phyloP scores from a whole-genome alignment of 2,329 filamentous ascomycete genomes.

The Cercospora sp. region DNA sequence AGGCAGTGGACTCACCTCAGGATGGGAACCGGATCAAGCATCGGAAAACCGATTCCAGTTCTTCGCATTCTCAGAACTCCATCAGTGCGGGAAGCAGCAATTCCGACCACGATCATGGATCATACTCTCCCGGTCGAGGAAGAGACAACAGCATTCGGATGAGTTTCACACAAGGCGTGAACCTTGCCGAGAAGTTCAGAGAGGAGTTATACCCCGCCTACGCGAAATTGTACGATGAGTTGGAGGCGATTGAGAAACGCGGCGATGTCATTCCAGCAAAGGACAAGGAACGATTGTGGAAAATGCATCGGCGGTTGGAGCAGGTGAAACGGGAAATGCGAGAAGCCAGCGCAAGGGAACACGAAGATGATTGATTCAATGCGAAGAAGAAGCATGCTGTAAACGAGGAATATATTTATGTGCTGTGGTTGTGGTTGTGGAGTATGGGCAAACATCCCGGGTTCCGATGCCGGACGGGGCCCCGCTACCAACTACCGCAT shows the following conservation, averaged over 20 bases:
- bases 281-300: conserved; percentile 55
- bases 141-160: conserved; percentile 27
- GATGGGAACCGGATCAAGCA: conserved; percentile 34
- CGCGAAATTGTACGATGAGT: conserved; percentile 54
- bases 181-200: conserved; percentile 52
- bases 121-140: conserved; percentile 21
- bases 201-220: conserved; percentile 61
- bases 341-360: conserved; percentile 38
- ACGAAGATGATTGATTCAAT: conserved; percentile 14
- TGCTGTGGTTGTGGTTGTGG: not conserved
- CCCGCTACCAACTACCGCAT: not conserved
- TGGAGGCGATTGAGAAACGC: conserved; percentile 40
- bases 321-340: conserved; percentile 60
- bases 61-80: conserved; percentile 34
- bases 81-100: conserved; percentile 29
- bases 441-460: not conserved
- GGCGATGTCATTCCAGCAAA: conserved; percentile 36
- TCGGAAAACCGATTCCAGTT: conserved; percentile 38
- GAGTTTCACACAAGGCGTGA: conserved; percentile 44
- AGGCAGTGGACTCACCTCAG: conserved; percentile 43
- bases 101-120: conserved; percentile 4
- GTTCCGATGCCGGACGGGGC: conserved; percentile 12
- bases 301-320: conserved; percentile 55
- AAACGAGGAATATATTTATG: not conserved
- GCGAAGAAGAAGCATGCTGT: not conserved